Conservation (phyloP, 2,329 filamentous ascomycete genomes). For the Trichoderma sp. region DNA sequence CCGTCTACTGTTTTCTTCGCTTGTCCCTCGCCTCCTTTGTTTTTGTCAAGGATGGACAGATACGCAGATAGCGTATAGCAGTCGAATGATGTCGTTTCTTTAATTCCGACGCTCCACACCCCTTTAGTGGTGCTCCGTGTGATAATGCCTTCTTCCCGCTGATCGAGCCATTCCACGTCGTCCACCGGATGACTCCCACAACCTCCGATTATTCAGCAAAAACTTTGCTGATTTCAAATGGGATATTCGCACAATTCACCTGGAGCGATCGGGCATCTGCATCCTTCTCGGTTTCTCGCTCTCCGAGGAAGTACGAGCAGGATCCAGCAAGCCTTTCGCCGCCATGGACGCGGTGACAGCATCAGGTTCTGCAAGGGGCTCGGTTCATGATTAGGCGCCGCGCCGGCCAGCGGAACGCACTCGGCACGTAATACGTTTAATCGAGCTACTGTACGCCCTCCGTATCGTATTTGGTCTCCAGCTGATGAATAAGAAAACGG, state of each 20-base stretch:
- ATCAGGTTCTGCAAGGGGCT: not conserved
- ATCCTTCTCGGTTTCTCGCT: not conserved
- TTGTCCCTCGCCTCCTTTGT: not conserved
- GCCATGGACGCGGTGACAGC: not conserved
- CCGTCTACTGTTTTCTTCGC: not conserved
- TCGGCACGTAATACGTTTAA: constrained; percentile 3
- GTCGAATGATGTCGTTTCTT: not conserved
- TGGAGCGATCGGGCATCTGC: not conserved
- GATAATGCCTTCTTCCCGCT: not conserved
- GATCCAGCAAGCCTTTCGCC: not conserved
- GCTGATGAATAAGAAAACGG: not conserved
- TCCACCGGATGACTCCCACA: not conserved
- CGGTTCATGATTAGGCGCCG: constrained; percentile 11
- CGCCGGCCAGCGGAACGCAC: not conserved
- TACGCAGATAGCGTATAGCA: not conserved
- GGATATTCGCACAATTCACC: not conserved
- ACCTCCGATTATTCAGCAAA: constrained; percentile 1
- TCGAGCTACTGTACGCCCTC: not conserved
- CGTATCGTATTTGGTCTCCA: not conserved
- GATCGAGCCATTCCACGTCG: not conserved
- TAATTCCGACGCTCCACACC: not conserved
- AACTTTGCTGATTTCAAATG: not conserved
- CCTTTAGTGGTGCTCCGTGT: not conserved
- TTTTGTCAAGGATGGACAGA: not conserved
- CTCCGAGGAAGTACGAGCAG: not conserved